phyloP scores from a whole-genome alignment of 2,329 filamentous ascomycete species.

The Thelonectria blattea region DNA sequence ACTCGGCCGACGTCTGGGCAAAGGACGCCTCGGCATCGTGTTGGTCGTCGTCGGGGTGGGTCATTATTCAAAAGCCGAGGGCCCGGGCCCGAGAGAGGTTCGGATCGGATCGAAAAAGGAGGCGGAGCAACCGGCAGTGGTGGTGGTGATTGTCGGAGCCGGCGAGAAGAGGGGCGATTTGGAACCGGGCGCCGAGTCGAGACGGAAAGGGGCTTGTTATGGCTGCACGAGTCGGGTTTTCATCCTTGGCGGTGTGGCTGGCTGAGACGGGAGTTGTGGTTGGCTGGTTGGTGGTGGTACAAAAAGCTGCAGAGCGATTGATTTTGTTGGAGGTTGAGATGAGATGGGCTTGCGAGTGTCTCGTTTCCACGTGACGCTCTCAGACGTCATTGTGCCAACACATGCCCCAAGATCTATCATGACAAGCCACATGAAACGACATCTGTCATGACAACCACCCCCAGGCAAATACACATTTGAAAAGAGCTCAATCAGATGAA shows the following conservation, averaged over 20 bases:
- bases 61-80: slow-evolving; percentile 28
- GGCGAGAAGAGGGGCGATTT: not conserved
- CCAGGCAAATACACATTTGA: not conserved
- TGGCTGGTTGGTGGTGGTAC: not conserved
- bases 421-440: not conserved
- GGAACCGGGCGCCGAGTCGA: not conserved
- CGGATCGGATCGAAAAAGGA: not conserved
- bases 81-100: not conserved
- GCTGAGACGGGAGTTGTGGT: no score
- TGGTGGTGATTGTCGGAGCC: not conserved
- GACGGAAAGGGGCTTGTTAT: not conserved
- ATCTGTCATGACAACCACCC: not conserved
- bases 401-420: not conserved
- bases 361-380: slow-evolving; percentile 20
- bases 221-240: not conserved
- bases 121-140: not conserved
- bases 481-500: not conserved
- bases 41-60: slow-evolving; percentile 24
- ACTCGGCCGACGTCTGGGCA: slow-evolving; percentile 48
- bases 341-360: no score
- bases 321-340: slow-evolving; percentile 8
- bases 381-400: not conserved
- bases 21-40: slow-evolving; percentile 42
- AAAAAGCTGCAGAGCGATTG: not conserved
- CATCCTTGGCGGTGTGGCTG: slow-evolving; percentile 14